Base-by-base conservation (phyloP, 768 basidiomycete genomes). In the Steccherinum ochraceum region DNA sequence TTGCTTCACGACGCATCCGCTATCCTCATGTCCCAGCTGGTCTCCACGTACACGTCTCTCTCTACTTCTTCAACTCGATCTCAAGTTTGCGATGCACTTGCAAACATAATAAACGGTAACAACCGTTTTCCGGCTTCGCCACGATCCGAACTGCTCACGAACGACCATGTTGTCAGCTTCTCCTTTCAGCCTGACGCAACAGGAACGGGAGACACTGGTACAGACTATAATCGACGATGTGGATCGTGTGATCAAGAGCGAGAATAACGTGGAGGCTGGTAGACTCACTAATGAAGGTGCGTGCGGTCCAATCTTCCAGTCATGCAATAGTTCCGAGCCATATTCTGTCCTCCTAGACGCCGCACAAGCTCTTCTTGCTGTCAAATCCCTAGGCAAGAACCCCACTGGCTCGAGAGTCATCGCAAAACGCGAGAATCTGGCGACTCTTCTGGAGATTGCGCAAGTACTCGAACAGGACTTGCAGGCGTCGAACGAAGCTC, bases 331-430 rank as follows among this genome's bases (percentile, higher is more conserved):
- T n/a, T n/a, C n/a, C n/a, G n/a, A n/a, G n/a, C n/a, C n/a, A n/a
- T n/a, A n/a, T n/a, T n/a, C n/a, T 24, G 24, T 10, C 48, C 18
- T 43, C 48, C n/a, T 61, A 93, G 90, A 91, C 63, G 78, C 80
- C 24, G 71, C 79, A 2, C 76, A 72, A 26, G 89, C 87, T 13
- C 69, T 93, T 2, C 67, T 80, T 42, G 80, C 86, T 0, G 63
- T 93, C 51, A 93, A 93, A 66, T 78, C 77, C 5, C 75, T 93
- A 2, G 89, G 84, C 12, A 83, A 83, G 58, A 78, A 82, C 47
- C 82, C 79, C 0, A 69, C 80, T 3, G 86, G 86, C 13, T 89
- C 92, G 3, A 67, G 72, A 46, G 69, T 82, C 48, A 72, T 91
- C 20, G 75, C 79, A 4, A 69, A 71, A 1, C 58, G 78, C 5